phyloP scores from a whole-genome alignment of 164 flowering plant genomes.

The Santalum album region DNA sequence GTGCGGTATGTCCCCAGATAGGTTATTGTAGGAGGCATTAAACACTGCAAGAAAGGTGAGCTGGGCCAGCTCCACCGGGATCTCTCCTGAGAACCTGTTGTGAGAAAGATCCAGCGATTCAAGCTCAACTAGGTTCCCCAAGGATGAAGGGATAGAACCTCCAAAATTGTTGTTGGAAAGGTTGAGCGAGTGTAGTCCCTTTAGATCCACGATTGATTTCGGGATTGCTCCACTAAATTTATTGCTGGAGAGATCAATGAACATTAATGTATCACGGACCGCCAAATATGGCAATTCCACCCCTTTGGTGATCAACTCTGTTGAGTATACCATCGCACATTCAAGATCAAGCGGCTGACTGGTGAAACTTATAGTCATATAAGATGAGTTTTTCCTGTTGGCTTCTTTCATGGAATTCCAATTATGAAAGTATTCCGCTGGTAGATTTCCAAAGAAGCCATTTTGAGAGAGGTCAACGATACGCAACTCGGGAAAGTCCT shows the following conservation, averaged over 20 bases:
- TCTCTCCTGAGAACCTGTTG: background rate
- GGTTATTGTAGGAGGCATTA: background rate
- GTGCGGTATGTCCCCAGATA: background rate
- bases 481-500: background rate
- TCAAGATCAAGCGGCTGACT: background rate
- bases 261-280: background rate
- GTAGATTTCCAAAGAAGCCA: conserved; percentile 6
- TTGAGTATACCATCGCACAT: background rate
- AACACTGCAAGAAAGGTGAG: background rate
- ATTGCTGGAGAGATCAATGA: background rate
- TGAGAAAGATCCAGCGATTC: background rate
- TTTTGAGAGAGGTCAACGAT: conserved; percentile 15
- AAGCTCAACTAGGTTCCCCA: background rate
- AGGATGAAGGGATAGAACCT: background rate
- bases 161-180: background rate
- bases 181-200: background rate
- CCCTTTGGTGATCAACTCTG: background rate
- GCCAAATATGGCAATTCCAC: background rate
- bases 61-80: background rate
- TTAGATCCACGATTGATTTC: background rate
- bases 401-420: conserved; percentile 12
- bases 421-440: background rate
- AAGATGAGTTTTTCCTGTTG: background rate
- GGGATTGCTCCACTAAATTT: background rate
- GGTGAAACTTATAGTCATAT: background rate